Evolutionary conservation across 1,284 basidiomycete genomes (phyloP), one percentile per base, ranked within the genome.

Genomic region (Hortiboletus rubellus): DNA sequence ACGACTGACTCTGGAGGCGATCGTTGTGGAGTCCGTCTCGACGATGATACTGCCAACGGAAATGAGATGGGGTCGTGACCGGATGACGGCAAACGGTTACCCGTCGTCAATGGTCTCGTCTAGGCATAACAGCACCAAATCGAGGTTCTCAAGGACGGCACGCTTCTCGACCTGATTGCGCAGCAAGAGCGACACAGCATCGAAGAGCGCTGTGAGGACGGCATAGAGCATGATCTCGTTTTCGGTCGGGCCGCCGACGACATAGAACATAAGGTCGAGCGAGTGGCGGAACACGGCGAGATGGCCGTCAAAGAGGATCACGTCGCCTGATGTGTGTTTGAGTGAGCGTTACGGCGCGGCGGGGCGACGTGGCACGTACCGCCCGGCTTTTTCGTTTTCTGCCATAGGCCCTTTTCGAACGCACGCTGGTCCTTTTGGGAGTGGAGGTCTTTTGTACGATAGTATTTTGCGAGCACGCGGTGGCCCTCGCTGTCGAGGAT

Each of bases 81-180:
- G 38, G 3, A 33, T 48, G 34, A 48, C 17, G 31, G 22, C 11
- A 51, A 41, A 53, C n/a, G 82, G 89, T 68, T 72, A 97, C 96
- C 96, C 96, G 70, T 99, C 95, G 74, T 99, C 97, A 52, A 99
- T 87, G 7, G 94, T 96, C 79, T 99, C 97, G 76, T 99, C 97
- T 46, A 98, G 77, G 60, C 95, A 96, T 17, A 99, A 78, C 51
- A 98, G 78, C 7, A 98, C 92, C 60, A 99, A 71, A 76, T 99
- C 97, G 52, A 99, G 76, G 75, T 96, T 98, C 78, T 99, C 97
- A 54, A 99, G 78, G 45, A 99, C 87, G 17, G 90, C 92, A 14
- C 96, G 83, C 80, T 98, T 99, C 80, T 99, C 97, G 30, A 99
- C 85, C 69, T 96, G 90, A 70, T 94, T 93, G 43, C 94, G 84